Percentiles rank a stretch among this genome's conserved stretches.
Evolutionary conservation across 306 rosid genomes (phyloP).

Genomic region (Boehmeria nivea): DNA sequence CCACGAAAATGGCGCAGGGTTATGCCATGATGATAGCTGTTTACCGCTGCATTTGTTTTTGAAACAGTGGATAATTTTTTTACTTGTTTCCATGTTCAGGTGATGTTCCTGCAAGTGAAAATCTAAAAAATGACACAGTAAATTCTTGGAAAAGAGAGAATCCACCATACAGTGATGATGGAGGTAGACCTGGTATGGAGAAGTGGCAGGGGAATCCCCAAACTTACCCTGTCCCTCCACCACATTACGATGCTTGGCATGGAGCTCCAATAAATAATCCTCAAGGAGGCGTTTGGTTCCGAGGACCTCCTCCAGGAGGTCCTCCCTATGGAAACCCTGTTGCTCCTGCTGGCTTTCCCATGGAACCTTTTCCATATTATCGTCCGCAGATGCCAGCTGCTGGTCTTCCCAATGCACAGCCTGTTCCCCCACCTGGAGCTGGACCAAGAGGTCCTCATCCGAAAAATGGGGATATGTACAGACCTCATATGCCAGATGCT

Average conservation of each 20-base stretch:
- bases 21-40: slow-evolving; percentile 18
- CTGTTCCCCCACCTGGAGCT: slow-evolving; percentile 56
- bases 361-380: slow-evolving; percentile 83
- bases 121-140: slow-evolving; percentile 31
- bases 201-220: slow-evolving; percentile 81
- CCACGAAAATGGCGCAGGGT: slow-evolving; percentile 11
- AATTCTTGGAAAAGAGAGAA: slow-evolving; percentile 62
- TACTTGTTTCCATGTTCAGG: slow-evolving; percentile 39
- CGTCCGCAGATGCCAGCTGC: slow-evolving; percentile 63
- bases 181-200: slow-evolving; percentile 50
- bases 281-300: slow-evolving; percentile 81
- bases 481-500: slow-evolving; percentile 82
- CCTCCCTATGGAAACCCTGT: slow-evolving; percentile 75
- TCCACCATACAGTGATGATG: slow-evolving; percentile 53
- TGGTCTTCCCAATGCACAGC: slow-evolving; percentile 60
- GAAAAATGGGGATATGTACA: slow-evolving; percentile 77
- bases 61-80: neutral
- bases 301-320: slow-evolving; percentile 89
- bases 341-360: slow-evolving; percentile 69
- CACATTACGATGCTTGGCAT: slow-evolving; percentile 77
- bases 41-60: neutral
- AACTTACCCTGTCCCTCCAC: slow-evolving; percentile 64
- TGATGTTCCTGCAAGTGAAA: slow-evolving; percentile 43
- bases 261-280: slow-evolving; percentile 68
- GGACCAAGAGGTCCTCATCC: slow-evolving; percentile 78